phyloP scores from a whole-genome alignment of 768 basidiomycete genomes.

The Boletellus ananas region DNA sequence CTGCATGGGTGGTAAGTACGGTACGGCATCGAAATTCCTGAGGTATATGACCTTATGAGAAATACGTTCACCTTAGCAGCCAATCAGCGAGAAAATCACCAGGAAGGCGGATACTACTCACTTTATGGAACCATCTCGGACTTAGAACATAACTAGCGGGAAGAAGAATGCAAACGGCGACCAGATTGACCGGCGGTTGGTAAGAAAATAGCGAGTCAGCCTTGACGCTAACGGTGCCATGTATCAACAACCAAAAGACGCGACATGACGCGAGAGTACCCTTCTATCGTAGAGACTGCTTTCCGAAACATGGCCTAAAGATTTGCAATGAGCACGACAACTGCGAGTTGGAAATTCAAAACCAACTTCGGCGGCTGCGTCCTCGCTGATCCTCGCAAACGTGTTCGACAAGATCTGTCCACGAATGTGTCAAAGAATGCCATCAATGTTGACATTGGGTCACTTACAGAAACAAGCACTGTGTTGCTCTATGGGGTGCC shows the following conservation, averaged over 20 bases:
- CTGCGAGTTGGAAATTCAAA: background rate
- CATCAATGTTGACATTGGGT: background rate
- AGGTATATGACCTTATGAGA: slow-evolving; percentile 61
- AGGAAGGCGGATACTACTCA: slow-evolving; percentile 26
- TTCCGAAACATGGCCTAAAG: slow-evolving; percentile 88
- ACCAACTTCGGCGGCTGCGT: slow-evolving; percentile 84
- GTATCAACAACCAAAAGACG: slow-evolving; percentile 8
- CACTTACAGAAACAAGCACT: slow-evolving; percentile 77
- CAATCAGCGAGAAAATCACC: slow-evolving; percentile 14
- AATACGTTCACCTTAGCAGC: slow-evolving; percentile 74
- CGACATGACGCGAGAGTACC: slow-evolving; percentile 41
- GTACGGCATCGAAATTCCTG: background rate
- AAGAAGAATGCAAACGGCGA: slow-evolving; percentile 83
- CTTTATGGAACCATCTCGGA: slow-evolving; percentile 98
- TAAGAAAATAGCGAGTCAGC: slow-evolving; percentile 93
- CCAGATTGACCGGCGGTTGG: slow-evolving; percentile 86
- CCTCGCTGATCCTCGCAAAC: slow-evolving; percentile 88
- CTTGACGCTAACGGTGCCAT: slow-evolving; percentile 55
- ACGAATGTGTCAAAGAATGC: slow-evolving; percentile 7
- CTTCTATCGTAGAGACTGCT: slow-evolving; percentile 93
- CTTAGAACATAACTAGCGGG: slow-evolving; percentile 82
- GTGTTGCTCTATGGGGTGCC: slow-evolving; percentile 8
- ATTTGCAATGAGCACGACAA: background rate
- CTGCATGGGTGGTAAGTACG: slow-evolving; percentile 32
- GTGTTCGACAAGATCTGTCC: slow-evolving; percentile 89